Evolutionary conservation across 345 rosid species (phyloP), one percentile per base, ranked within the genome.

Genomic region (Draba incana): DNA sequence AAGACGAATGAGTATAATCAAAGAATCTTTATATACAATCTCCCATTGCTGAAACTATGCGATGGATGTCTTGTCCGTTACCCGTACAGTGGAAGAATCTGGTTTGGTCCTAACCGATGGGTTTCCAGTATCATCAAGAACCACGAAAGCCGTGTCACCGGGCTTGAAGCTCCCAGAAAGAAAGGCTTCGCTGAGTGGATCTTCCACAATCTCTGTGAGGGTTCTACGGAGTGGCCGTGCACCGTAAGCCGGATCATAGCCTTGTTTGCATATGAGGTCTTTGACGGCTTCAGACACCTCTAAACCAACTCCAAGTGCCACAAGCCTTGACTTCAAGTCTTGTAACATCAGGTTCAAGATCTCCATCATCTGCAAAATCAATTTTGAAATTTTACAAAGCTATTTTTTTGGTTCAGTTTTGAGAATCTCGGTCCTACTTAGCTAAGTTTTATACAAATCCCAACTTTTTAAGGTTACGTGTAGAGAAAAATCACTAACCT

Each of bases 161-260:
- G 97, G 92, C 69, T 79, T 85, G 67, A 74, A 91, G 15, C 69
- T 78, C 68, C 92, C 95, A 2, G 86, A 72, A 28, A 94, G 89
- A 51, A 91, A 71, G 5, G 97, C 91, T 83, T 94, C 96, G 27
- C 97, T 89, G 75, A 94, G 64, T 10, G 86, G 92, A 77, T 94
- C 81, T 78, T 94, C 99, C 0, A 94, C 81, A 30, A 91, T 62
- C 44, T 81, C 82, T 53, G 97, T 85, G 35, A 94, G 89, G 2
- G 92, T 84, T 76, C 97, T 87, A 52, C 99, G 80, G 3, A 94
- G 95, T 8, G 97, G 92, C 20, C 96, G 77, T 2, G 99, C 99
- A 8, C 99, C 99, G 2, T 85, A 87, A 6, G 78, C 69, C 37
- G 55, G 78, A 79, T 91, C 96, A 44, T 94, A 91, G 1, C 99